Conservation (phyloP, 805 yeast species). For the Ogataea nonfermentans region DNA sequence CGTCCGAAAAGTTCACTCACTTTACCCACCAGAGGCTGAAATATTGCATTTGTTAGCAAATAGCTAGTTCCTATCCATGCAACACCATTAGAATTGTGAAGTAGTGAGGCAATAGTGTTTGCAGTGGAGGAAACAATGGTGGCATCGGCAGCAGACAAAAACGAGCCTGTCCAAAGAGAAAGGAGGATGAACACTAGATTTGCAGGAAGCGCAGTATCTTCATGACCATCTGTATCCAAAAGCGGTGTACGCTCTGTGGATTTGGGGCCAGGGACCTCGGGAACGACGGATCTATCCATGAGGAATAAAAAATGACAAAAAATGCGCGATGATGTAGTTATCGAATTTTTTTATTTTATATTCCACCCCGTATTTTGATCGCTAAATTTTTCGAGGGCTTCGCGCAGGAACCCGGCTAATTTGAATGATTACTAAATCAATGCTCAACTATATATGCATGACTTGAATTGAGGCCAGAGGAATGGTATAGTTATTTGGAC, state of each 20-base stretch:
- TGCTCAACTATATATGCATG: too few species aligned
- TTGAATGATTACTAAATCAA: too few species aligned
- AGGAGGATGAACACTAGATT: slow-evolving; percentile 18
- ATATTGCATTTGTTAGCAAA: slow-evolving; percentile 65
- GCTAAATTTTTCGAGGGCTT: too few species aligned
- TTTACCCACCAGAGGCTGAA: slow-evolving; percentile 73
- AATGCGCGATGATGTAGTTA: slow-evolving; percentile 13
- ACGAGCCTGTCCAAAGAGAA: slow-evolving; percentile 44
- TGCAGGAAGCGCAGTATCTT: slow-evolving; percentile 5
- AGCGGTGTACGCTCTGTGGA: slow-evolving; percentile 9
- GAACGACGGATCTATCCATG: too few species aligned
- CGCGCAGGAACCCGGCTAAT: too few species aligned
- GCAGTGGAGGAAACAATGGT: slow-evolving; percentile 60
- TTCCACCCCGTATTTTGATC: too few species aligned
- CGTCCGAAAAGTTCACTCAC: slow-evolving; percentile 65
- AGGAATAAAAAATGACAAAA: too few species aligned
- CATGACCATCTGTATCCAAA: neutral
- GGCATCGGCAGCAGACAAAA: slow-evolving; percentile 56
- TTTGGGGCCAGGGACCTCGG: neutral
- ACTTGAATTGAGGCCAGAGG: too few species aligned
- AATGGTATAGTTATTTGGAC: too few species aligned
- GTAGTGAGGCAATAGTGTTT: slow-evolving; percentile 57
- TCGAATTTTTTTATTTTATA: too few species aligned
- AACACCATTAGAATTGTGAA: slow-evolving; percentile 48
- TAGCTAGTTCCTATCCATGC: slow-evolving; percentile 76